Base-by-base conservation (phyloP, 2,329 filamentous ascomycete species). In the Sarocladium kiliense region DNA sequence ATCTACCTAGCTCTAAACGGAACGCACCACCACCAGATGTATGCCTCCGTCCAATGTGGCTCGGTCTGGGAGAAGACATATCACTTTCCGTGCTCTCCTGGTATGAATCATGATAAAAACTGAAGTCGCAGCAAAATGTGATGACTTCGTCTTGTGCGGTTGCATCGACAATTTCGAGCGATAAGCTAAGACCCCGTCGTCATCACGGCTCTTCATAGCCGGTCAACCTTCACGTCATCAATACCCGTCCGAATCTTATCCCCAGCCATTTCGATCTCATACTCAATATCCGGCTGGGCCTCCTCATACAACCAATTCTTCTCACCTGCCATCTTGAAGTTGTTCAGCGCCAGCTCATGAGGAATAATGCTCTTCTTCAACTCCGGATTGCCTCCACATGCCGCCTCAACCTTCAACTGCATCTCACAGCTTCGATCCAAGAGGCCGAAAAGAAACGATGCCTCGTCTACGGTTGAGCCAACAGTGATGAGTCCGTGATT, bases 401-500 rank as follows among this genome's bases (percentile, higher is more conserved):
- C 86, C 0, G 86, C 85, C 70, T 91, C 87, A 36, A 84, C 82
- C 61, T 78, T 72, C 53, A 89, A 71, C 71, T 91, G 87, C 30
- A 88, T 79, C 55, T 82, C 77, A 65, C 87, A 90, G 47, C 80
- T 83, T 50, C 85, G 77, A 67, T 91, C 87, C 66, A 89, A 76
- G 44, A 87, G 70, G 0, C 81, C 83, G 64, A 89, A 87, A 53
- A 89, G 67, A 66, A 85, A 91, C 0, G 83, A 84, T 1, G 87
- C 87, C 68, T 91, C 87, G 64, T 91, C 87, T 2, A 91, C 87
- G 0, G 87, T 91, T 6, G 68, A 63, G 3, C 88, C 88, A 0
- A 89, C 86, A 0, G 85, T 88, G 53, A 91, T 68, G 34, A 91
- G 71, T 0, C 88, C 88, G 68, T 91, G 87, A 65, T 90, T 91